These are phyloP conservation scores for Fusarium lateritium DNA, from an alignment of 2,329 filamentous ascomycete genomes.

Conservation along the genomic window DNA sequence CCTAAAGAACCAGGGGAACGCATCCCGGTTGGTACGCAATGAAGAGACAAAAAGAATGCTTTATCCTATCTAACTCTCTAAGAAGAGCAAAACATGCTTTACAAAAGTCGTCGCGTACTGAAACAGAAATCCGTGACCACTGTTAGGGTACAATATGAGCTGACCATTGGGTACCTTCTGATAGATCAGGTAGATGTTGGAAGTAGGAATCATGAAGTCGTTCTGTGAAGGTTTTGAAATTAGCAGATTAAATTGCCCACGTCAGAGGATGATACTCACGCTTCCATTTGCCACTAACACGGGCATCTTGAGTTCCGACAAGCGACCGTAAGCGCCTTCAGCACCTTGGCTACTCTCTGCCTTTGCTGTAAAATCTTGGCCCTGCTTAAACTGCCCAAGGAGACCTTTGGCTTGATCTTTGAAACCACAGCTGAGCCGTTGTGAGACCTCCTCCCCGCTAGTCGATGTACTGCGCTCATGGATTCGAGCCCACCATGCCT, in stretches of 20 bases:
- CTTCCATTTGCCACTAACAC: slow-evolving; percentile 5
- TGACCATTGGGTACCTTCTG: slow-evolving; percentile 4
- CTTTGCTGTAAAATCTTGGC: background rate
- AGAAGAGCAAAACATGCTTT: slow-evolving; percentile 4
- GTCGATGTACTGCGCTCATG: background rate
- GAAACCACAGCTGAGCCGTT: background rate
- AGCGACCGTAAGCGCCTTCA: background rate
- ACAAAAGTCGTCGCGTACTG: slow-evolving; percentile 6
- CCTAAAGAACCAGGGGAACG: too few species aligned
- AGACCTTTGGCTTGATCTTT: background rate
- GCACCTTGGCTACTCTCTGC: background rate
- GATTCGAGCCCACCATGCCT: slow-evolving; percentile 18
- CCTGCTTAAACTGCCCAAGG: background rate
- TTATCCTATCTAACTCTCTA: background rate
- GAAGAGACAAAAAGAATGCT: too few species aligned
- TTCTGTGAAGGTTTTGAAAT: background rate
- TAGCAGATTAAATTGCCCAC: rapidly evolving
- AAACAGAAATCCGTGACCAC: slow-evolving; percentile 22
- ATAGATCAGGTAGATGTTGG: slow-evolving; percentile 13
- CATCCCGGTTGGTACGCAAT: too few species aligned
- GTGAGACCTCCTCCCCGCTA: slow-evolving; percentile 1
- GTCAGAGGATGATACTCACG: background rate
- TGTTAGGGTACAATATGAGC: slow-evolving; percentile 21
- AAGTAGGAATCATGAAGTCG: slow-evolving; percentile 24
- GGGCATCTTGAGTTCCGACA: background rate